Evolutionary conservation across 116 monocot species (phyloP).

Genomic region (Trichopus zeylanicus): DNA sequence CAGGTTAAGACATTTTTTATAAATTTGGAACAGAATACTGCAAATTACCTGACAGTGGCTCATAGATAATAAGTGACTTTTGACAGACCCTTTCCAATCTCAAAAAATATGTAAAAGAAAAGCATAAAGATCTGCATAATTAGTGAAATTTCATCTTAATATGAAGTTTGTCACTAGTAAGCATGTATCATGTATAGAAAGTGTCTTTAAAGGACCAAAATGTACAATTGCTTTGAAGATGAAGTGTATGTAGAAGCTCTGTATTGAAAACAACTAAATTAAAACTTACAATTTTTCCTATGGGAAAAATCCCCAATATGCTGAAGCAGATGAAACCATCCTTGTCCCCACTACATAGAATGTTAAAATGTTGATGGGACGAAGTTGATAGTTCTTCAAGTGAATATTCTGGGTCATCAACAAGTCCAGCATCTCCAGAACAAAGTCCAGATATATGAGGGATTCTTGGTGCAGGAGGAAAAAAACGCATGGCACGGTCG

Average conservation of each 20-base stretch:
- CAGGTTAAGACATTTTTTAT: too few species aligned
- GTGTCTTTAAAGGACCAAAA: too few species aligned
- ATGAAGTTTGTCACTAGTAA: too few species aligned
- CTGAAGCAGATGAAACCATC: constrained; percentile 89
- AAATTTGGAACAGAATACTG: too few species aligned
- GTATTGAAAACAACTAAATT: not conserved
- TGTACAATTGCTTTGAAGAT: not conserved
- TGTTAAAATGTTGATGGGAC: constrained; percentile 63
- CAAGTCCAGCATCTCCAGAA: constrained; percentile 56
- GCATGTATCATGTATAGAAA: too few species aligned
- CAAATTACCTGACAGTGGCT: too few species aligned
- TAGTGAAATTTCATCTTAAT: too few species aligned
- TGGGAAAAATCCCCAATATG: constrained; percentile 92
- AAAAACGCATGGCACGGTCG: constrained; percentile 84
- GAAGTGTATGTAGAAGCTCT: not conserved
- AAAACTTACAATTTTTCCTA: constrained; percentile 84
- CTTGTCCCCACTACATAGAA: constrained; percentile 86
- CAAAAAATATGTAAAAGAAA: too few species aligned
- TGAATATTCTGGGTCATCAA: constrained; percentile 59
- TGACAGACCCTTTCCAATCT: too few species aligned
- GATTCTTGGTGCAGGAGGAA: constrained; percentile 82
- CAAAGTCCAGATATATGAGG: constrained; percentile 73
- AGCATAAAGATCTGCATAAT: too few species aligned
- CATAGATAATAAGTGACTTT: too few species aligned
- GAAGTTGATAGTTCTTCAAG: constrained; percentile 52